Conservation (phyloP, 1,284 basidiomycete genomes). For the Cryptococcus sp. region DNA sequence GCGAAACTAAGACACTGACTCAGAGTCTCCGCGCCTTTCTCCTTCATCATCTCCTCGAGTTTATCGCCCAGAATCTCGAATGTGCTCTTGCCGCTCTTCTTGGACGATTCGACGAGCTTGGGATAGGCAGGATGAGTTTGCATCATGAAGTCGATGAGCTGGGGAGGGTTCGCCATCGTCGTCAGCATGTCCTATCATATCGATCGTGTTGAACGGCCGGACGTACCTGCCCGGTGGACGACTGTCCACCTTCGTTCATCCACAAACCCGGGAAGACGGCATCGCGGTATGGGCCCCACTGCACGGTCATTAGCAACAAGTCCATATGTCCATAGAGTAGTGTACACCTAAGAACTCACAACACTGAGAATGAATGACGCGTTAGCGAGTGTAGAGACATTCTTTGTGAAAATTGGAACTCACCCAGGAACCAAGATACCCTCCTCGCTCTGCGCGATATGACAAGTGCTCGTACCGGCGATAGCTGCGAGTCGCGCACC, state of each 20-base stretch:
- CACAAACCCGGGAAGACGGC: slow-evolving; percentile 87
- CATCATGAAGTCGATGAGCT: slow-evolving; percentile 93
- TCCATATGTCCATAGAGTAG: neutral
- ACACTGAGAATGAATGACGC: slow-evolving; percentile 20
- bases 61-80: slow-evolving; percentile 69
- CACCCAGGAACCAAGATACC: slow-evolving; percentile 82
- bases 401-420: slow-evolving; percentile 8
- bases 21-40: slow-evolving; percentile 63
- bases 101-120: slow-evolving; percentile 63
- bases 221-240: slow-evolving; percentile 87
- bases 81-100: slow-evolving; percentile 53
- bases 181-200: neutral
- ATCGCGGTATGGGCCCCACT: slow-evolving; percentile 90
- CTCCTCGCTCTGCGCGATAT: slow-evolving; percentile 78
- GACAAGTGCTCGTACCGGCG: slow-evolving; percentile 94
- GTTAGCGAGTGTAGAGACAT: neutral
- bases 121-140: slow-evolving; percentile 85
- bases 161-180: slow-evolving; percentile 2
- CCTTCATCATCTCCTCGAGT: slow-evolving; percentile 67
- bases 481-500: slow-evolving; percentile 83
- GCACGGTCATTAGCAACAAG: slow-evolving; percentile 2
- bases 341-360: slow-evolving; percentile 15
- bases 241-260: slow-evolving; percentile 99
- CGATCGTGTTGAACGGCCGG: too few relatives aligned
- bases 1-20: slow-evolving; percentile 44